Evolutionary conservation across 345 rosid genomes (phyloP).

Genomic region (Corchorus capsularis): DNA sequence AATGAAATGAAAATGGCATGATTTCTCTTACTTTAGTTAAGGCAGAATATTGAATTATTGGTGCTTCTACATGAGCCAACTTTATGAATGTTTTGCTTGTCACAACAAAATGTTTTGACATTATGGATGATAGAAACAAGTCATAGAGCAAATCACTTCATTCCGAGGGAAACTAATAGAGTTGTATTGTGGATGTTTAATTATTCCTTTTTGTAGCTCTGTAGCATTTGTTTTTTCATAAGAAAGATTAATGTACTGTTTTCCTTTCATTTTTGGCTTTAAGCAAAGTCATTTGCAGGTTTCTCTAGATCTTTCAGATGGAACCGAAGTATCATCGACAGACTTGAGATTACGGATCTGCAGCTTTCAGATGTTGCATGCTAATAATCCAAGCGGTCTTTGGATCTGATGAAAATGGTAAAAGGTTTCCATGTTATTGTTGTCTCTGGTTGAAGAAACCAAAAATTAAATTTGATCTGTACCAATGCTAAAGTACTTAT

Average conservation of each 20-base stretch:
- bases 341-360: not conserved
- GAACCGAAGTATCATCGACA: not conserved
- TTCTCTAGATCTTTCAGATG: not conserved
- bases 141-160: no score
- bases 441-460: conserved; percentile 18
- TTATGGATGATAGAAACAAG: no score
- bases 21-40: no score
- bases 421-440: conserved; percentile 4
- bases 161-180: no score
- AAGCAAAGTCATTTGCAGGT: not conserved
- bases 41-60: no score
- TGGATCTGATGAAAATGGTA: conserved; percentile 15
- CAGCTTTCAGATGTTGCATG: not conserved
- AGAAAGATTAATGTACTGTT: not conserved
- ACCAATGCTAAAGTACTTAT: conserved; percentile 7
- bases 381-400: not conserved
- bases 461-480: conserved; percentile 11
- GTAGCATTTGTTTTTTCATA: not conserved
- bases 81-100: no score
- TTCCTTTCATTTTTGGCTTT: not conserved
- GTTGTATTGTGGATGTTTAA: no score
- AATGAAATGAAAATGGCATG: no score
- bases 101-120: no score
- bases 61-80: no score
- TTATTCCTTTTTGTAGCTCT: no score